Evolutionary conservation across 2,329 filamentous ascomycete genomes (phyloP), one percentile per base, ranked within the genome.

Genomic region (Aspergillus thermomutatus): DNA sequence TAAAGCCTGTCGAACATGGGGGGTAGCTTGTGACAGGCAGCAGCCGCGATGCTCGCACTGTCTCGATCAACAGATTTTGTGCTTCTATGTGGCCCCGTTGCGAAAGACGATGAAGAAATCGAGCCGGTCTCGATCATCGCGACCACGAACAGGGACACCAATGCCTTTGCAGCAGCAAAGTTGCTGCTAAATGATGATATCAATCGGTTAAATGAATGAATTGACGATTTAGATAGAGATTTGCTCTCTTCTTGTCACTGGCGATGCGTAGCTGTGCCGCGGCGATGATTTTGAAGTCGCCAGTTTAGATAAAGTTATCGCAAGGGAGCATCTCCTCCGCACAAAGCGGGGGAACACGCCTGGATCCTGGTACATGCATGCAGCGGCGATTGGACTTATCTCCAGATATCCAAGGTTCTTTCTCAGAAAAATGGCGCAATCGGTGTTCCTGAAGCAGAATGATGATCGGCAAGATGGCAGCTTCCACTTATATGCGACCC

Each of bases 61-160:
- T 55, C 59, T 65, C 34, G 62, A 71, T 23, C 61, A 72, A 52
- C 70, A 72, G 52, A 56, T 71, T 1, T 52, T 72, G 7, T 72
- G 70, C 54, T 72, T 72, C 31, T 72, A 72, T 47, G 67, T 71
- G n/a, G 61, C 64, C 9, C 67, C 70, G 1, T 48, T 58, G n/a
- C 59, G 54, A 11, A 61, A 60, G 19, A 52, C 58, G 2, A 63
- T 56, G 41, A 65, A 59, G 19, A 64, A 63, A 34, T 50, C 57
- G 28, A 64, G 55, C 40, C 54, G 51, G 28, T 11, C 53, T 47
- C 57, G 45, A 26, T 37, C 40, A 6, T 46, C 23, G 11, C n/a
- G 23, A 14, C n/a, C 50, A 41, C 50, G 25, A 23, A 41, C 28
- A 9, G 27, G 46, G 40, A 9, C 53, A 8, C 28, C 52, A 25